A percentile compares a stretch with the other conserved stretches of the same genome.
phyloP scores from a whole-genome alignment of 495 filamentous ascomycete species.

The Penicillium coffeae region DNA sequence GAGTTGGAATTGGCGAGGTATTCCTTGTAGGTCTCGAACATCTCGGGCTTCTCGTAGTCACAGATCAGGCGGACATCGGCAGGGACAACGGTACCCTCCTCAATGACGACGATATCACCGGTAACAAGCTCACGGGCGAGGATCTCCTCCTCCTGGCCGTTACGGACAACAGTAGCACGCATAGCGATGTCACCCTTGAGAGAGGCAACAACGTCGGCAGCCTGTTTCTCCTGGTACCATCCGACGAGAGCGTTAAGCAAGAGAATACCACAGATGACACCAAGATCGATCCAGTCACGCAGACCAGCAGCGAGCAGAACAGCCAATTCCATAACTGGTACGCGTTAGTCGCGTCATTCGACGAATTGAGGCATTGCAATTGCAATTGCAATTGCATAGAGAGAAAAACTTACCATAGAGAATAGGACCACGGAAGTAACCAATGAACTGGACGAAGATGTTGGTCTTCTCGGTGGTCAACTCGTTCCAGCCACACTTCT shows the following conservation, averaged over 20 bases:
- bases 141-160: constrained; percentile 68
- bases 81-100: constrained; percentile 73
- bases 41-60: constrained; percentile 66
- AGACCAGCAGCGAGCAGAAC: constrained; percentile 75
- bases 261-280: constrained; percentile 81
- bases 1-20: constrained; percentile 54
- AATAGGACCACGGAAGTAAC: constrained; percentile 79
- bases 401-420: constrained; percentile 66
- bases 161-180: constrained; percentile 66
- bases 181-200: constrained; percentile 84
- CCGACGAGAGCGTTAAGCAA: constrained; percentile 74
- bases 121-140: constrained; percentile 75
- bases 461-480: constrained; percentile 73
- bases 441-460: constrained; percentile 70
- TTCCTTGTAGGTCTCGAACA: constrained; percentile 68
- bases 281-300: constrained; percentile 79
- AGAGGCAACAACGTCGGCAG: constrained; percentile 75
- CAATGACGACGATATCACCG: constrained; percentile 75
- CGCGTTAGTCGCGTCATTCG: not conserved
- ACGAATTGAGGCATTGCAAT: constrained; percentile 5
- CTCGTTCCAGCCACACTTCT: constrained; percentile 70
- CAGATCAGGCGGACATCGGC: constrained; percentile 74
- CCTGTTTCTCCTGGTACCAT: constrained; percentile 87
- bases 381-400: not conserved
- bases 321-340: constrained; percentile 77